Evolutionary conservation across 2,329 filamentous ascomycete species (phyloP), one percentile per base, ranked within the genome.

Genomic region (Aspergillus ruber): DNA sequence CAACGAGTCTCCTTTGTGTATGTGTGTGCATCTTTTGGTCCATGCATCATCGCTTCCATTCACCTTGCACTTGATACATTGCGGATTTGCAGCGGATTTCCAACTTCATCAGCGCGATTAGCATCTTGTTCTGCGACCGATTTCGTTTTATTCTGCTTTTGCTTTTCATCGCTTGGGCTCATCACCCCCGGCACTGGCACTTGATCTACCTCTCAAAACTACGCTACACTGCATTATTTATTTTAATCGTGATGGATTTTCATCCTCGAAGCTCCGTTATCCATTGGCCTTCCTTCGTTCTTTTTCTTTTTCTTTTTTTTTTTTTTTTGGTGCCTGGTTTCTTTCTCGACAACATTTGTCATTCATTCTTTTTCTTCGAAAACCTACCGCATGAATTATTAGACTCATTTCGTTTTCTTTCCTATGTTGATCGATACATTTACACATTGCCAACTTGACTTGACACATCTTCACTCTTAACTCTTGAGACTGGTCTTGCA

Each of bases 1-100:
- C 51, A 44, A 59, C 55, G 56, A 59, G 50, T 59, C 52, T 58
- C 53, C 43, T 57, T 54, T 56, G 49, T 53, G 42, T 43, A 33
- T 27, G 21, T 43, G 32, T 18, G 21, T 47, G 36, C 36, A 39
- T 39, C 36, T 35, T 39, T 45, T 43, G 44, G 20, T 35, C 46
- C 43, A 44, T 43, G 39, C 46, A 40, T 40, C 18, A 27, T 25
- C 18, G 39, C 21, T 29, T 18, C 21, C 45, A 10, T 42, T 50
- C 36, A 45, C 43, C 35, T 51, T 49, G 42, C 40, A 45, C 23
- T 27, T 35, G 39, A 40, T 50, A 29, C 25, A 46, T 43, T 53
- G 45, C 45, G 33, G 43, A 47, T 50, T 45, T 51, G 43, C 36
- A 39, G 36, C 36, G 36, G 36, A 39, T 39, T 39, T 39, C 12